phyloP scores from a whole-genome alignment of 352 stramenopile species.

The Phytophthora tentaculata region DNA sequence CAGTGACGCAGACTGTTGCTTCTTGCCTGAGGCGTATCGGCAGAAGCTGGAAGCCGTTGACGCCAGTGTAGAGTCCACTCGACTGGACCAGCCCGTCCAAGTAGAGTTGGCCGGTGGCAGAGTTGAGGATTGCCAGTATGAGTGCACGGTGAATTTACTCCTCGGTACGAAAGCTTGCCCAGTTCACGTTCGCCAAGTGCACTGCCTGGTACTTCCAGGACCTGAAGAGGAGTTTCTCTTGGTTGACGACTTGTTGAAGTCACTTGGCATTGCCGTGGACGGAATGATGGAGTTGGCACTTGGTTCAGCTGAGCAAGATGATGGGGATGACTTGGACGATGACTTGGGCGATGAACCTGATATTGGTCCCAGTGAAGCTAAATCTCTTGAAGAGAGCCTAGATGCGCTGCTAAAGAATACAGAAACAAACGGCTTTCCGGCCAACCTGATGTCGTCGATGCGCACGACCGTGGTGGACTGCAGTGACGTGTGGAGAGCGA shows the following conservation, averaged over 20 bases:
- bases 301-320: not conserved
- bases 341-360: constrained; percentile 15
- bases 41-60: constrained; percentile 4
- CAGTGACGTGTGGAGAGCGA: constrained; percentile 8
- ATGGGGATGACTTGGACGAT: no score
- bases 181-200: constrained; percentile 13
- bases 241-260: constrained; percentile 8
- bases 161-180: constrained; percentile 17
- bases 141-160: constrained; percentile 9
- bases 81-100: constrained; percentile 2
- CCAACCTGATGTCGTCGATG: not conserved
- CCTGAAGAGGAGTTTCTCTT: constrained; percentile 16
- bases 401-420: not conserved
- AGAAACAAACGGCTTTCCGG: constrained; percentile 1
- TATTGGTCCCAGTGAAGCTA: not conserved
- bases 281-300: constrained; percentile 11
- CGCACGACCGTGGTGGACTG: constrained; percentile 5
- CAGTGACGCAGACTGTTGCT: constrained; percentile 4
- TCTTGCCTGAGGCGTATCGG: constrained; percentile 10
- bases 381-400: not conserved
- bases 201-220: constrained; percentile 7
- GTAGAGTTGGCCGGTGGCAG: constrained; percentile 12
- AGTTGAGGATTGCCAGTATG: not conserved
- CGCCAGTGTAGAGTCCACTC: not conserved
- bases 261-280: constrained; percentile 19